Base-by-base conservation (phyloP, 1,139 yeast genomes). In the Scheffersomyces cryptocercus region DNA sequence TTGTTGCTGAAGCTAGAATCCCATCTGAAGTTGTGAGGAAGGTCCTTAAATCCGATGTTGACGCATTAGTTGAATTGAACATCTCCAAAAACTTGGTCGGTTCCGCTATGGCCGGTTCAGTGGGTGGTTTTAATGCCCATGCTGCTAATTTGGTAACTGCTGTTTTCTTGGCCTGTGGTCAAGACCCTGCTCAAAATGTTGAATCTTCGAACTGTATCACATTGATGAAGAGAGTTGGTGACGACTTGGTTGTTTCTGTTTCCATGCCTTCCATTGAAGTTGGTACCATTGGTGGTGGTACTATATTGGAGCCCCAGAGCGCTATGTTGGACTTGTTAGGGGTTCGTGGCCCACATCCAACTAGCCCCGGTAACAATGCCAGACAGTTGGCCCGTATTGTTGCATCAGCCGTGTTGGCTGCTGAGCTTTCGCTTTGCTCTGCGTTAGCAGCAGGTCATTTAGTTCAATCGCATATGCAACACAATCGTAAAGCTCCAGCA, bases 211-310 rank as follows among this genome's bases (percentile, higher is more conserved):
- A 91, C 70, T 95, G 99, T 84, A 91, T 95, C 52, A 93, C 99
- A 2, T 75, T 93, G 54, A 90, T 95, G 95, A 85, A 85, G 60
- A 89, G 88, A 59, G 78, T 79, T 39, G 74, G 75, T 34, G 67
- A 65, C 43, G 91, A 90, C 61, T 79, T 95, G 58, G 85, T 81
- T 52, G 86, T 95, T 41, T 88, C 97, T 3, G 99, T 93, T 15
- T 88, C 97, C 5, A 95, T 95, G 99, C 99, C 99, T 28, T 89
- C 95, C 26, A 90, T 95, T 55, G 99, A 95, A 71, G 99, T 93
- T 37, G 99, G 99, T 50, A 93, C 99, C 3, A 91, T 95, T 66
- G 99, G 99, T 49, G 99, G 99, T 49, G 99, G 99, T 62, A 95
- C 99, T 8, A 88, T 95, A 50, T 79, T 95, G 56, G 98, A 88